Percentiles rank a stretch among this genome's conserved stretches.
Evolutionary conservation across 2,329 filamentous ascomycete genomes (phyloP).

Genomic region (Cercospora brassicicola): DNA sequence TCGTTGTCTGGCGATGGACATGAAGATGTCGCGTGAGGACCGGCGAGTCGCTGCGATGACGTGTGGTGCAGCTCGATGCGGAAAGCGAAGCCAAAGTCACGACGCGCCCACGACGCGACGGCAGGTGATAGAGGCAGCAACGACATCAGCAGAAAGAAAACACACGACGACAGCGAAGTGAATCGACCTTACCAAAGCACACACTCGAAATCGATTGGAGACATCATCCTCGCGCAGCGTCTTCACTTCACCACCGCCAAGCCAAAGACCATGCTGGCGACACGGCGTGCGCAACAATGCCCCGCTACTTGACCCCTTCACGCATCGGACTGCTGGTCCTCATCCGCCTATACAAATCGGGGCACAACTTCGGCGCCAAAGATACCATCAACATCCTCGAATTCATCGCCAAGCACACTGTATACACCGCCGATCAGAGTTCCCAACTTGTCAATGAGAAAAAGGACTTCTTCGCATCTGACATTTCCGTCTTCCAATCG

Average conservation of each 20-base stretch:
- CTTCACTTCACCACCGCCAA: neutral
- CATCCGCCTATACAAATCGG: conserved; percentile 67
- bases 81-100: neutral
- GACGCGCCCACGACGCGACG: conserved; percentile 5
- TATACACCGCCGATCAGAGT: conserved; percentile 21
- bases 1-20: neutral
- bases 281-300: conserved; percentile 53
- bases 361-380: conserved; percentile 24
- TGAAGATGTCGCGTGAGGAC: neutral
- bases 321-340: conserved; percentile 81
- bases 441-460: conserved; percentile 19
- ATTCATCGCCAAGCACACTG: conserved; percentile 71
- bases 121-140: conserved; percentile 5
- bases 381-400: conserved; percentile 68
- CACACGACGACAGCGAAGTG: neutral
- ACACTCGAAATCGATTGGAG: neutral
- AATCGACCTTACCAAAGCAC: neutral
- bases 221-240: neutral
- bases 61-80: neutral
- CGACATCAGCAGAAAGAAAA: neutral
- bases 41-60: neutral
- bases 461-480: conserved; percentile 19
- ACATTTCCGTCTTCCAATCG: conserved; percentile 24
- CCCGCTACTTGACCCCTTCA: conserved; percentile 82
- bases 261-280: neutral